Conservation (phyloP, 495 filamentous ascomycete genomes). For the Hyaloscypha variabilis region DNA sequence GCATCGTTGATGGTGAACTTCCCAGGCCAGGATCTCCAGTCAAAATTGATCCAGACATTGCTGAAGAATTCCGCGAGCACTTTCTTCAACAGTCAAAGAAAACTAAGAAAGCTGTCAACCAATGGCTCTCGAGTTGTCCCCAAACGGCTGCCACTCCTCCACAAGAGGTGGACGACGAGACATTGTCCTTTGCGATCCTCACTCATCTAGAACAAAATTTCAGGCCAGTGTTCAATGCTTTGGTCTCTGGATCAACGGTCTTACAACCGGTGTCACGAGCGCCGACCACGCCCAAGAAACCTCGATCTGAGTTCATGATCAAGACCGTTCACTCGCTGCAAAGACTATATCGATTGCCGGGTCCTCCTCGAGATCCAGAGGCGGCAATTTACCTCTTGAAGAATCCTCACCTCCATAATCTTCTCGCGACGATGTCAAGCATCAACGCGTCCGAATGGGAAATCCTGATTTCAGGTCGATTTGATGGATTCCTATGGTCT, state of each 20-base stretch:
- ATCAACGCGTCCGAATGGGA: slow-evolving; percentile 94
- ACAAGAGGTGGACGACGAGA: slow-evolving; percentile 89
- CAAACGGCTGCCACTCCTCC: slow-evolving; percentile 72
- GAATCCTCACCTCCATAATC: slow-evolving; percentile 78
- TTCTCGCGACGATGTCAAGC: slow-evolving; percentile 83
- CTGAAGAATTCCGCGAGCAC: slow-evolving; percentile 85
- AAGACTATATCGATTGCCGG: slow-evolving; percentile 75
- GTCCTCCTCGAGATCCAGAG: slow-evolving; percentile 79
- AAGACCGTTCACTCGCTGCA: slow-evolving; percentile 78
- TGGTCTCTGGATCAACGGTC: slow-evolving; percentile 69
- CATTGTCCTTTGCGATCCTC: slow-evolving; percentile 86
- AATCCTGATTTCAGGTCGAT: slow-evolving; percentile 91
- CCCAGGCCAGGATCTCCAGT: slow-evolving; percentile 62
- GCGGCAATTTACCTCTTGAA: slow-evolving; percentile 86
- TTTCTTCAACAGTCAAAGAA: slow-evolving; percentile 87
- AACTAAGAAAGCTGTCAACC: slow-evolving; percentile 80
- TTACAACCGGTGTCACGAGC: slow-evolving; percentile 55
- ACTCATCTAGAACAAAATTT: slow-evolving; percentile 80
- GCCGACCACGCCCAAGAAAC: slow-evolving; percentile 57
- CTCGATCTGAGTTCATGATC: slow-evolving; percentile 67
- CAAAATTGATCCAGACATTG: slow-evolving; percentile 88
- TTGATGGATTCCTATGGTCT: slow-evolving; percentile 95
- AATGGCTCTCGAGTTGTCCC: slow-evolving; percentile 80
- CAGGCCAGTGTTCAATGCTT: slow-evolving; percentile 73
- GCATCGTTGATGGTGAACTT: slow-evolving; percentile 33